phyloP scores from a whole-genome alignment of 2,329 filamentous ascomycete species.

The Fusarium illudens region DNA sequence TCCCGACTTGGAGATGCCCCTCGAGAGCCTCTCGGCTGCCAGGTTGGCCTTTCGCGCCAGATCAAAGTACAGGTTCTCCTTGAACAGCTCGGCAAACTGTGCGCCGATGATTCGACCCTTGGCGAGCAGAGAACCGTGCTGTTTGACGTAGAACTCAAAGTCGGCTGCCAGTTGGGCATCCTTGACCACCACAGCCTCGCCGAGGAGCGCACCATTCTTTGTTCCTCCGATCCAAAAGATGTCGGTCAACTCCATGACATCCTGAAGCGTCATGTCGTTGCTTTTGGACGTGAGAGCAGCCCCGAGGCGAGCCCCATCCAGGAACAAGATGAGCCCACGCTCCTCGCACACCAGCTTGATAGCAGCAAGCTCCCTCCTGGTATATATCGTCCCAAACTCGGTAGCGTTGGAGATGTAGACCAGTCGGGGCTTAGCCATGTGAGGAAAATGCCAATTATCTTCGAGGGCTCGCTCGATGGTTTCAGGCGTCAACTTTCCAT shows the following conservation, averaged over 20 bases:
- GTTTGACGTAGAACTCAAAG: slow-evolving; percentile 61
- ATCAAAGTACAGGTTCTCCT: slow-evolving; percentile 55
- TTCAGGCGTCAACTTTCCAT: slow-evolving; percentile 57
- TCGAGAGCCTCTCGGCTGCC: slow-evolving; percentile 55
- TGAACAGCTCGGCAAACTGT: slow-evolving; percentile 60
- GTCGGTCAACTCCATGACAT: slow-evolving; percentile 58
- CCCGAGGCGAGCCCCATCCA: slow-evolving; percentile 59
- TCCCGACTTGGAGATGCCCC: slow-evolving; percentile 52
- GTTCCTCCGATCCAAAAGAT: slow-evolving; percentile 65
- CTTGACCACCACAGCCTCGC: slow-evolving; percentile 60
- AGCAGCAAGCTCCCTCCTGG: slow-evolving; percentile 51
- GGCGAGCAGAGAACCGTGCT: slow-evolving; percentile 59
- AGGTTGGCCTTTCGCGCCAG: slow-evolving; percentile 55
- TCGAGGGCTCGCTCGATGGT: slow-evolving; percentile 53
- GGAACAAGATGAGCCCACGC: slow-evolving; percentile 53
- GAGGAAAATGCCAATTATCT: slow-evolving; percentile 60
- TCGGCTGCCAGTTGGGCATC: slow-evolving; percentile 52
- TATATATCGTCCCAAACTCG: slow-evolving; percentile 60
- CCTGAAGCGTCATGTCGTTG: slow-evolving; percentile 55
- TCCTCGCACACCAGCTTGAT: slow-evolving; percentile 55
- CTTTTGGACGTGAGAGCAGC: slow-evolving; percentile 52
- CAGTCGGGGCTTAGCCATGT: slow-evolving; percentile 60
- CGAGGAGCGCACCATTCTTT: slow-evolving; percentile 60
- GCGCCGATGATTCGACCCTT: slow-evolving; percentile 59
- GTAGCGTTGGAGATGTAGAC: slow-evolving; percentile 63